Conservation (phyloP, 2,329 filamentous ascomycete species). For the Penicillium sp. region DNA sequence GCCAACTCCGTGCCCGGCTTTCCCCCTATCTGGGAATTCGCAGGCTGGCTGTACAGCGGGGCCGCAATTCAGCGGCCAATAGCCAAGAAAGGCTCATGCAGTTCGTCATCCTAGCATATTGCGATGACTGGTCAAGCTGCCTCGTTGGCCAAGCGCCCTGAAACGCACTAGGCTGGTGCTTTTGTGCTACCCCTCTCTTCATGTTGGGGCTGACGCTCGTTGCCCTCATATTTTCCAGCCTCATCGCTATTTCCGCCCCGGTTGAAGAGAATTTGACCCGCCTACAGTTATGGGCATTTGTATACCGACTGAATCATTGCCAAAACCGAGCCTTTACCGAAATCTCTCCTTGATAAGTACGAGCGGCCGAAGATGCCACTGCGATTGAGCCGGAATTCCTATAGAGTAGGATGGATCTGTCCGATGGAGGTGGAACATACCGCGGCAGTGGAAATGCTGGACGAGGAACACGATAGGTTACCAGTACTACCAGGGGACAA, state of each 20-base stretch:
- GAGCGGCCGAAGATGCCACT: not conserved
- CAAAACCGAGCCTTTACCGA: not conserved
- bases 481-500: slow-evolving; percentile 9
- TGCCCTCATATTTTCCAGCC: not conserved
- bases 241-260: not conserved
- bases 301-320: not conserved
- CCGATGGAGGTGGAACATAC: slow-evolving; percentile 20
- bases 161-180: not conserved
- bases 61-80: too few relatives aligned
- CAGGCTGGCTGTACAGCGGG: too few relatives aligned
- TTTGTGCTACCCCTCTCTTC: not conserved
- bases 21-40: too few relatives aligned
- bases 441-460: slow-evolving; percentile 21
- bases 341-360: not conserved
- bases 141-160: not conserved
- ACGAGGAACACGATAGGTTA: slow-evolving; percentile 14
- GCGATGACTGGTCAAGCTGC: too few relatives aligned
- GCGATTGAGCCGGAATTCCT: slow-evolving; percentile 6
- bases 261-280: not conserved
- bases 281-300: not conserved
- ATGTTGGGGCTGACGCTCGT: not conserved
- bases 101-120: too few relatives aligned
- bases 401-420: slow-evolving; percentile 20
- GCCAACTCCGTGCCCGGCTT: too few relatives aligned
- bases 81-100: too few relatives aligned